Evolutionary conservation across 2,329 filamentous ascomycete species (phyloP), one percentile per base, ranked within the genome.

Genomic region (Trichothecium roseum): DNA sequence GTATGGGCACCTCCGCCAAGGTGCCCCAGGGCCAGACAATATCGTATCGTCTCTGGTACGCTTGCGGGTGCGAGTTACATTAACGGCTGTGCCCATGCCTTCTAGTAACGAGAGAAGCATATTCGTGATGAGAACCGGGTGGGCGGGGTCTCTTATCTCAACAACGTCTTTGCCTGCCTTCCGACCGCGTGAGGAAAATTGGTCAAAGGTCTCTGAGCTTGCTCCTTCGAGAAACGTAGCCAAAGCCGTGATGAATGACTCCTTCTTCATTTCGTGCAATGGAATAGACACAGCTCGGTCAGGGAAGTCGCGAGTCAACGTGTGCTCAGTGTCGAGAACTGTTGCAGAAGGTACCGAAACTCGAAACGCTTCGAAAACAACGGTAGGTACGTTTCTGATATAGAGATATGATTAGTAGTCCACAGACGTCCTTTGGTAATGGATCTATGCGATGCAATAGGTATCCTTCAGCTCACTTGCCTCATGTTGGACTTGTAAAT

Each of bases 1-100:
- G 34, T 71, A 64, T 0, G 79, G 66, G 2, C 67, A 68, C 27
- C 81, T 59, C n/a, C 79, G 62, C 78, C 79, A 84, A 0, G 78
- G 78, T 1, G 59, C 48, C 1, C 62, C 51, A 0, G 63, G 58
- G 1, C 64, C 48, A 1, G 54, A 47, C 49, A 72, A 67, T 10
- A 62, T 63, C 0, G 81, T 67, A n/a, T 81, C 76, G 34, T 84
- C 80, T 0, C 73, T 63, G 0, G 81, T 64, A 3, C 45, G 63
- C 49, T 84, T 84, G 1, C 60, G 57, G 1, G 81, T 49, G 0
- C 62, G 18, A 0, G 54, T 45, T 0, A 64, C 55, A 2, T 53
- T 40, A 1, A 60, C 39, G 0, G 56, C 48, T 0, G 49, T 40
- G 0, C 78, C 78, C n/a, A 71, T 63, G 1, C 64, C 69, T 45